Evolutionary conservation across 163 green algal genomes (phyloP).

Genomic region (Scenedesmus sp.): DNA sequence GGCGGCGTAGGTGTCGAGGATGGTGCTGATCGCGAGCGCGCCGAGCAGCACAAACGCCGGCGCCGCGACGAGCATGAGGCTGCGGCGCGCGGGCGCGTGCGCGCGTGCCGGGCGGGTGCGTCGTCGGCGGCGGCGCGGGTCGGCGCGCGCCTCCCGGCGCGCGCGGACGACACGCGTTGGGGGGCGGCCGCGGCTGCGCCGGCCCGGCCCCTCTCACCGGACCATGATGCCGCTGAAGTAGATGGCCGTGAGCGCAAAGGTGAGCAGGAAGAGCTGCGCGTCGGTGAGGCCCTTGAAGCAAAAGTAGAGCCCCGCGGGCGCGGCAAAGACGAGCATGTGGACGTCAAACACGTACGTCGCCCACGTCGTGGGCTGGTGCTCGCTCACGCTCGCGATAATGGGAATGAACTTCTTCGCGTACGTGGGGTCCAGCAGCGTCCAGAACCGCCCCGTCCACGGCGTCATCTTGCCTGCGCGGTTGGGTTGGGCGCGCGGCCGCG

Average conservation of each 20-base stretch:
- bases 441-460: constrained; percentile 85
- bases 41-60: constrained; percentile 74
- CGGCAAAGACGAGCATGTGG: constrained; percentile 72
- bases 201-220: constrained; percentile 47
- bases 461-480: constrained; percentile 50
- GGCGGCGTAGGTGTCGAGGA: constrained; percentile 19
- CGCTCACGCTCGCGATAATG: constrained; percentile 94
- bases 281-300: constrained; percentile 79
- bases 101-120: too few relatives aligned
- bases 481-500: too few relatives aligned
- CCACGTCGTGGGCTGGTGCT: constrained; percentile 90
- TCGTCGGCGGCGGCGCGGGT: too few relatives aligned
- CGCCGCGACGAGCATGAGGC: constrained; percentile 93
- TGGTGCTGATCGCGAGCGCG: constrained; percentile 46
- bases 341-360: constrained; percentile 89
- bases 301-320: constrained; percentile 80
- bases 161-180: not conserved
- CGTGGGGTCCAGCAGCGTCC: constrained; percentile 92
- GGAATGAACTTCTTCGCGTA: constrained; percentile 98
- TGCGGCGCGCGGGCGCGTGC: constrained; percentile 10
- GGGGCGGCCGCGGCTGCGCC: too few relatives aligned
- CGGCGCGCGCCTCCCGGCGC: not conserved
- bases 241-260: constrained; percentile 88
- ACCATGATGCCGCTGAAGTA: constrained; percentile 97
- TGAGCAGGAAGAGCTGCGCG: constrained; percentile 86